Evolutionary conservation across 1,284 basidiomycete species (phyloP), one percentile per base, ranked within the genome.

Genomic region (Violaceomyces palustris): DNA sequence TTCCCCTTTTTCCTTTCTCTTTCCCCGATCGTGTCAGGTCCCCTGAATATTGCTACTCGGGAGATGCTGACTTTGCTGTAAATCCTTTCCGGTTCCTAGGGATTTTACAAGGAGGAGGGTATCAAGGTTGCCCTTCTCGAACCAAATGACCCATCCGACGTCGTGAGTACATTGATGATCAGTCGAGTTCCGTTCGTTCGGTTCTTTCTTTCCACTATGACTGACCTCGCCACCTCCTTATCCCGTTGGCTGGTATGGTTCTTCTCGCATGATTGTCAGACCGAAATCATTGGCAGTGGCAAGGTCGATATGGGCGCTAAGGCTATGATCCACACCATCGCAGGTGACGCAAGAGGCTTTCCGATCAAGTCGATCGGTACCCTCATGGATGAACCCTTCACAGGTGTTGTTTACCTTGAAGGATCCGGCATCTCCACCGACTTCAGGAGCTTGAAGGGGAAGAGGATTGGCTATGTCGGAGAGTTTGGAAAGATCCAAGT

Each of bases 401-500:
- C 75, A 11, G 75, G 75, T 17, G 60, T 75, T 28, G 60, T 75
- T 41, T 75, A 75, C 58, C 61, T 75, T 35, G 66, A 71, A 40
- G 72, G 74, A 9, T 65, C 61, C 10, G 74, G 71, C 25, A 67
- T 75, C 54, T 67, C 67, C 15, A 36, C 64, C n/a, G 70, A 74
- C 57, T 75, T 76, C 41, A 57, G 47, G 35, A 68, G 65, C 17
- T 66, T 76, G 21, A 60, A 64, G 7, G 74, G 74, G 35, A 75
- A 75, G 54, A 74, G 64, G 58, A 78, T 73, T 71, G 50, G 74
- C 53, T 71, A 78, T 69, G 66, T 79, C 58, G 63, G 75, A 58
- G 53, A 78, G 44, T 73, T 74, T 52, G 72, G 67, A 54, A 68
- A 76, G 72, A 69, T 78, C 70, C 69, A 79, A 60, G 53, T 77